Conservation (phyloP, 495 filamentous ascomycete genomes). For the Hyaloscypha finlandica region DNA sequence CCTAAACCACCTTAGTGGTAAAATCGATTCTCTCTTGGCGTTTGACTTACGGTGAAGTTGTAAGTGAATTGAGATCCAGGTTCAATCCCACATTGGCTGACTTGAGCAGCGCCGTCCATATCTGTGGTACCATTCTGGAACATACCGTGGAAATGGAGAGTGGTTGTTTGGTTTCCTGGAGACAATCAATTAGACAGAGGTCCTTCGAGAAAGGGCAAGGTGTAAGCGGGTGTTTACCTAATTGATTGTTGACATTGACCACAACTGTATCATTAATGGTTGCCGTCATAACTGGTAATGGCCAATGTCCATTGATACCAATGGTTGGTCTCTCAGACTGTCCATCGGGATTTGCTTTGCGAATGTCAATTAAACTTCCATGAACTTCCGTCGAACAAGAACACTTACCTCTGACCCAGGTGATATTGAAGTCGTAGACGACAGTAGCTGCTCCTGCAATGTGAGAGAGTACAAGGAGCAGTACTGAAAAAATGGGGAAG, state of each 20-base stretch:
- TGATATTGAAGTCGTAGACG: slow-evolving; percentile 75
- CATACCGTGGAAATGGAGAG: slow-evolving; percentile 80
- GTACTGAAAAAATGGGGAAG: slow-evolving; percentile 37
- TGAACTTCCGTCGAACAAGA: neutral
- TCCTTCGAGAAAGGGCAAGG: neutral
- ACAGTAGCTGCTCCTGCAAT: slow-evolving; percentile 59
- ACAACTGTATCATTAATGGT: slow-evolving; percentile 71
- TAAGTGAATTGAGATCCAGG: slow-evolving; percentile 42
- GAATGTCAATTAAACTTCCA: neutral
- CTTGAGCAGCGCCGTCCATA: slow-evolving; percentile 75
- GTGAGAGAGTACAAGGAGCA: slow-evolving; percentile 39
- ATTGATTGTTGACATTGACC: slow-evolving; percentile 70
- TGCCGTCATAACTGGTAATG: slow-evolving; percentile 67
- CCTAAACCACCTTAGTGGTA: slow-evolving; percentile 43
- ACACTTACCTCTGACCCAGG: slow-evolving; percentile 60
- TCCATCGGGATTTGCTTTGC: slow-evolving; percentile 72
- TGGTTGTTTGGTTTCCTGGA: slow-evolving; percentile 70
- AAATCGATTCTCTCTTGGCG: slow-evolving; percentile 54
- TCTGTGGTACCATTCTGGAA: slow-evolving; percentile 66
- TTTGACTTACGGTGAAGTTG: slow-evolving; percentile 62
- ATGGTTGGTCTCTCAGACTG: slow-evolving; percentile 66
- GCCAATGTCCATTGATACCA: slow-evolving; percentile 83
- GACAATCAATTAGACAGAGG: neutral
- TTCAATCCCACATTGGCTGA: slow-evolving; percentile 69
- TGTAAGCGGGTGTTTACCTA: slow-evolving; percentile 57